Conservation (phyloP, 441 rosid genomes). For the Geranium incanum region DNA sequence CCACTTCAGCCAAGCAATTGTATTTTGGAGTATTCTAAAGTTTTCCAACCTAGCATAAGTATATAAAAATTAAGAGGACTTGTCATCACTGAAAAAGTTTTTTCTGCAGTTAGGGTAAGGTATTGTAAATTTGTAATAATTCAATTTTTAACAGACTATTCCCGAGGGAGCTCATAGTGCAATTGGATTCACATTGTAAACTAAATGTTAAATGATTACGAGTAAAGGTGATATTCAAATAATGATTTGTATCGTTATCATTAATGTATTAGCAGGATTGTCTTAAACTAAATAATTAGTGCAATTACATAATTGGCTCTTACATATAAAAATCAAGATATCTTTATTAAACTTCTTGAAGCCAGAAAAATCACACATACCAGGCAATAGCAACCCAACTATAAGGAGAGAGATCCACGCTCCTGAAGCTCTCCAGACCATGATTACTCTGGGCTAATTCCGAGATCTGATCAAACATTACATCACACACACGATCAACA, state of each 20-base stretch:
- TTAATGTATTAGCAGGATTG: not conserved
- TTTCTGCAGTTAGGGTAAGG: not conserved
- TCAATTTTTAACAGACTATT: not conserved
- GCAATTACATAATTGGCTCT: not conserved
- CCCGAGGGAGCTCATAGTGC: not conserved
- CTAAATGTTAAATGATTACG: not conserved
- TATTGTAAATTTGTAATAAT: not conserved
- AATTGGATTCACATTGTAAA: not conserved
- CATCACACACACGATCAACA: not conserved
- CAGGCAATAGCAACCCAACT: constrained; percentile 40
- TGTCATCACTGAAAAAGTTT: not conserved
- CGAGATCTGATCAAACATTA: not conserved
- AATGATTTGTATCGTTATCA: not conserved
- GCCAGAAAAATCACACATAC: constrained; percentile 16
- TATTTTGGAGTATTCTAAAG: not conserved
- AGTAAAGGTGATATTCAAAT: not conserved
- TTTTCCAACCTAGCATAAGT: not conserved
- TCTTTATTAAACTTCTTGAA: not conserved
- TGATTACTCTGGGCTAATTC: constrained; percentile 19
- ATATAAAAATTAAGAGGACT: not conserved
- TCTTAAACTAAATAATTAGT: not conserved
- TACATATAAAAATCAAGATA: not conserved
- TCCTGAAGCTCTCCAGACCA: constrained; percentile 18
- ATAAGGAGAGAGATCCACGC: constrained; percentile 26
- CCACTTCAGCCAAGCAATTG: not conserved